Evolutionary conservation across 176 grass and related monocot genomes (phyloP), one percentile per base, ranked within the genome.

Genomic region (Chrysopogon serrulatus): DNA sequence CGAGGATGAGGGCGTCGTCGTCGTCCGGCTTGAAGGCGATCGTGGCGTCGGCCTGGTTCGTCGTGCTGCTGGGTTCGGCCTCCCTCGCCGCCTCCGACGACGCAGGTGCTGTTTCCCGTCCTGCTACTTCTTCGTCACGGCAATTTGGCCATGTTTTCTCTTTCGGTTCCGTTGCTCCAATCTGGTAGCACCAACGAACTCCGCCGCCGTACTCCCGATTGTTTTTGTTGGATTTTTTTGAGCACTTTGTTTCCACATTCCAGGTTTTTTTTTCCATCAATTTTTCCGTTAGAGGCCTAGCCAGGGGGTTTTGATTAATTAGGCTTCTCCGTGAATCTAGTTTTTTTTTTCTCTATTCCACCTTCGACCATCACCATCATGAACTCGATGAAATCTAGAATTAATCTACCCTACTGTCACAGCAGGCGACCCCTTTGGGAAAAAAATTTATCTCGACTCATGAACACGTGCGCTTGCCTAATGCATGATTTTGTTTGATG

Each of bases 1-100:
- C 27, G 56, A 60, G 56, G 86, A 79, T 6, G 62, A 42, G n/a
- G 57, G 26, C 43, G 6, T 56, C 77, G 3, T 48, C 27, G 49
- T 17, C 17, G 71, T 4, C 73, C 34, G 8, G 45, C 16, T 48
- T 67, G 21, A 18, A 23, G 69, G 28, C 81, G 30, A 15, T 61
- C 66, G 72, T 53, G 35, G 66, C 34, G n/a, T 21, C 47, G 2
- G 62, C 70, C 33, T 90, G 53, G 64, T 27, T 47, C 3, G 44
- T 76, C 53, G 1, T 86, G 1, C 49, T 89, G 41, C 78, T 90
- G 43, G 43, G 26, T 72, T 69, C 42, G 53, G 21, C 74, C 34
- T 4, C 63, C 40, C 24, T 49, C 45, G 76, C 47, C 87, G 49
- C 65, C 54, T 41, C 47, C 62, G 36, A 31, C 63, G 30, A 60